phyloP scores from a whole-genome alignment of 2,329 filamentous ascomycete species.

The Fusarium sp. region DNA sequence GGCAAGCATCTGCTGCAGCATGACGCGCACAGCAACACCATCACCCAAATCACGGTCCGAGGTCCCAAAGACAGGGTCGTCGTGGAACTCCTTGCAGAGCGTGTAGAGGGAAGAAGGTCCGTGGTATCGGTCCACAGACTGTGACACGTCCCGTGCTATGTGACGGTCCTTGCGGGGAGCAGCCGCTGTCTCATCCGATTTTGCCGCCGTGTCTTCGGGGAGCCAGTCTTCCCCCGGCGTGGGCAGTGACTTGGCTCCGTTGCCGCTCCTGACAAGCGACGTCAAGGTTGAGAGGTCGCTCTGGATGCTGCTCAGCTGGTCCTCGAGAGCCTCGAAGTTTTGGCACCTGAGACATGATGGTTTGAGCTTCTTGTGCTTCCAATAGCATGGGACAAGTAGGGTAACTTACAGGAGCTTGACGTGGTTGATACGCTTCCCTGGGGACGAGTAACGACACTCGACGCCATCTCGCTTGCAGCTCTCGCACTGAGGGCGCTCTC shows the following conservation, averaged over 20 bases:
- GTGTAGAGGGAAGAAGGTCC: constrained; percentile 42
- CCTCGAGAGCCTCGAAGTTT: constrained; percentile 45
- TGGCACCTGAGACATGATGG: constrained; percentile 41
- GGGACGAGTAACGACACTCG: constrained; percentile 46
- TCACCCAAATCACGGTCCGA: constrained; percentile 1
- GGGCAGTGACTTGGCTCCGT: constrained; percentile 16
- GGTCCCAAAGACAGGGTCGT: constrained; percentile 32
- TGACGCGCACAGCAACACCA: constrained; percentile 1
- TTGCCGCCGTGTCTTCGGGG: constrained; percentile 4
- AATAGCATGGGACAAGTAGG: not conserved
- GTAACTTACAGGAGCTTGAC: constrained; percentile 46
- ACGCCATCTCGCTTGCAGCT: constrained; percentile 46
- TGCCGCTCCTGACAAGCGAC: constrained; percentile 40
- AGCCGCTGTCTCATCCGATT: not conserved
- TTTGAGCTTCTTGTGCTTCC: constrained; percentile 31
- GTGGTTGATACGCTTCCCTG: constrained; percentile 45
- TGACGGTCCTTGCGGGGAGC: constrained; percentile 28
- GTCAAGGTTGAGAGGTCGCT: constrained; percentile 44
- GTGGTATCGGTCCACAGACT: constrained; percentile 40
- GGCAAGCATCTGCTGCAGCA: constrained; percentile 39
- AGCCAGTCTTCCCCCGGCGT: constrained; percentile 18
- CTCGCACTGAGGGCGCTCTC: constrained; percentile 45
- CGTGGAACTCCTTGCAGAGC: constrained; percentile 42
- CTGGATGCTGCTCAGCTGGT: constrained; percentile 43
- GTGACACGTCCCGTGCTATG: constrained; percentile 33